These are phyloP conservation scores for Apodospora peruviana DNA, from an alignment of 495 filamentous ascomycete species.

Conservation along the genomic window DNA sequence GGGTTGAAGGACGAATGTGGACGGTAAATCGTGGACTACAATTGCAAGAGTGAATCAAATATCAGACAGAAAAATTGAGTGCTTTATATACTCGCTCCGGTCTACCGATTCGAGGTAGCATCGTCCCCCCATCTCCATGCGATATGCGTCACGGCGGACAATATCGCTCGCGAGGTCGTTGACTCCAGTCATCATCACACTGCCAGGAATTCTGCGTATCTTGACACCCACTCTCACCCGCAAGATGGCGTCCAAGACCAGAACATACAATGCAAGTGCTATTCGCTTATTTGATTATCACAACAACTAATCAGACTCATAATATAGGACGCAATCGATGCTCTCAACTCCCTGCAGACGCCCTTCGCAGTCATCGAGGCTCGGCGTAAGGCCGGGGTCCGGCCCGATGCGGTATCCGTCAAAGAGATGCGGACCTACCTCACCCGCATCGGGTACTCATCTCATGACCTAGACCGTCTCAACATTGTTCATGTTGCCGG, in stretches of 20 bases:
- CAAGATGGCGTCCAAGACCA: neutral
- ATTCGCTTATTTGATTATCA: neutral
- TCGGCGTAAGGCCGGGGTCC: constrained; percentile 61
- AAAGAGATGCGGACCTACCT: constrained; percentile 76
- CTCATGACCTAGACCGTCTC: constrained; percentile 68
- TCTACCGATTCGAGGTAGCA: too few species aligned
- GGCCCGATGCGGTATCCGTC: constrained; percentile 61
- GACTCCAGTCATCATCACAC: neutral
- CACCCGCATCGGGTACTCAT: constrained; percentile 65
- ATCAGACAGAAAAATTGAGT: too few species aligned
- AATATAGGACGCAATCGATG: constrained; percentile 68
- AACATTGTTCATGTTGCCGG: constrained; percentile 82
- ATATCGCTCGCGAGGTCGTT: neutral
- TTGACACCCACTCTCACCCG: neutral
- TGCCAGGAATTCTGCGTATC: neutral
- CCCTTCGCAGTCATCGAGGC: constrained; percentile 75
- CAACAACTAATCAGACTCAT: neutral
- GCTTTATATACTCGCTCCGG: too few species aligned
- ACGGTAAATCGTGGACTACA: too few species aligned
- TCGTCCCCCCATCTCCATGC: neutral
- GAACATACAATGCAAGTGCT: constrained; percentile 19
- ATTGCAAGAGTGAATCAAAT: too few species aligned
- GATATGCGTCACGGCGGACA: neutral
- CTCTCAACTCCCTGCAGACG: constrained; percentile 85
- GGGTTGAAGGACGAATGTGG: too few species aligned